Conservation (phyloP, 2,329 filamentous ascomycete genomes). For the Zymoseptoria crescenta region DNA sequence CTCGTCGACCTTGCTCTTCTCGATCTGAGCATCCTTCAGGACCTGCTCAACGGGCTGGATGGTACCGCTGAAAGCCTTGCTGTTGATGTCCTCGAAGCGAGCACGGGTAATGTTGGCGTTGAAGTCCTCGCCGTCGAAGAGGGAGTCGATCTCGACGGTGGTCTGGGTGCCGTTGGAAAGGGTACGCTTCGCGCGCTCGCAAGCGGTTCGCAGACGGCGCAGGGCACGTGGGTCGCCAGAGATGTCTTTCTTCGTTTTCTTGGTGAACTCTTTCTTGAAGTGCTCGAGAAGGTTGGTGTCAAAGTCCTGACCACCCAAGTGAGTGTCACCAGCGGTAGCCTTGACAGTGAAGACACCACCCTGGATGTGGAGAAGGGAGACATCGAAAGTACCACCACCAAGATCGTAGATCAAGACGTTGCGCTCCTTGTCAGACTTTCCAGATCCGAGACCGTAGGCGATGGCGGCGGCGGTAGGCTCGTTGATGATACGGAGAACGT, state of each 20-base stretch:
- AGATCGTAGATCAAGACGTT: constrained; percentile 99
- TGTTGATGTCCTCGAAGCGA: constrained; percentile 97
- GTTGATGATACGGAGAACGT: constrained; percentile 99
- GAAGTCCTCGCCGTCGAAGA: constrained; percentile 97
- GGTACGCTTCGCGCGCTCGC: constrained; percentile 99
- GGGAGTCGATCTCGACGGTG: constrained; percentile 96
- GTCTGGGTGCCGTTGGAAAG: constrained; percentile 96
- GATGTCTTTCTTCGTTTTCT: constrained; percentile 73
- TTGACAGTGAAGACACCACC: constrained; percentile 99
- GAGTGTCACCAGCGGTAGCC: constrained; percentile 83
- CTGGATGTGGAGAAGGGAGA: constrained; percentile 96
- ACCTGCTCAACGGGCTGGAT: constrained; percentile 94
- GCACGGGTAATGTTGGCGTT: constrained; percentile 96
- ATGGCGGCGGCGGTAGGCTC: constrained; percentile 97
- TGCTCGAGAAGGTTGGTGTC: constrained; percentile 92
- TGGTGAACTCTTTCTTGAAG: constrained; percentile 90
- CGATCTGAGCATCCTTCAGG: constrained; percentile 79
- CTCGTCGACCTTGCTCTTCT: constrained; percentile 91
- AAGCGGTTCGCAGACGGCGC: constrained; percentile 91
- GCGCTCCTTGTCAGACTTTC: constrained; percentile 78
- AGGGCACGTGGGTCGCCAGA: constrained; percentile 82
- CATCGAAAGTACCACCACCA: constrained; percentile 99
- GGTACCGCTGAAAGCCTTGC: constrained; percentile 88
- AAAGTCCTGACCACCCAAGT: constrained; percentile 60
- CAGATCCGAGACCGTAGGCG: constrained; percentile 73